These are phyloP conservation scores for Chytriomyces sp. DNA, from an alignment of 192 early-diverging fungal genomes.

Conservation along the genomic window DNA sequence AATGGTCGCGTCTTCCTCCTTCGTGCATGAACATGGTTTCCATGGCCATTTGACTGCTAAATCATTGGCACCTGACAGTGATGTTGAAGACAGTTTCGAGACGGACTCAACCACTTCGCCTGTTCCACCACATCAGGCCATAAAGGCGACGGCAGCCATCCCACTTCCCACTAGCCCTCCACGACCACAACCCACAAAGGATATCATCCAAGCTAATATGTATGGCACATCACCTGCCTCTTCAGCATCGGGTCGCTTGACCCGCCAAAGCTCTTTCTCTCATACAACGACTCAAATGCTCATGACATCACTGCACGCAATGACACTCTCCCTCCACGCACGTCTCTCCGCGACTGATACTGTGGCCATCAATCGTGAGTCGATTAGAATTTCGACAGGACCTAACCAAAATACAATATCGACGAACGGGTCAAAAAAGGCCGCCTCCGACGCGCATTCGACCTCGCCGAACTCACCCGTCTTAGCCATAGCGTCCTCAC, in stretches of 20 bases:
- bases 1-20: too few relatives aligned
- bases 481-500: constrained; percentile 43
- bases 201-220: neutral
- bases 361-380: constrained; percentile 38
- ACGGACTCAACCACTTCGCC: too few relatives aligned
- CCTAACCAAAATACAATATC: too few relatives aligned
- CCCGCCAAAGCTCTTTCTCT: neutral
- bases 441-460: constrained; percentile 40
- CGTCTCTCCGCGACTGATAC: constrained; percentile 42
- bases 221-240: neutral
- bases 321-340: constrained; percentile 26
- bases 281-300: neutral
- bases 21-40: too few relatives aligned
- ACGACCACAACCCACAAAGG: neutral
- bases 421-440: neutral
- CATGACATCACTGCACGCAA: constrained; percentile 25
- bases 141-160: neutral
- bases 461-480: constrained; percentile 39
- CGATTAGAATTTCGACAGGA: neutral
- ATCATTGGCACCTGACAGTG: too few relatives aligned
- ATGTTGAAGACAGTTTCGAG: too few relatives aligned
- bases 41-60: too few relatives aligned
- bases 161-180: neutral
- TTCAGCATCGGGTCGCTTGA: too few relatives aligned
- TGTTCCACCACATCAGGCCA: too few relatives aligned